phyloP scores from a whole-genome alignment of 768 basidiomycete species.

The Suillus cothurnatus region DNA sequence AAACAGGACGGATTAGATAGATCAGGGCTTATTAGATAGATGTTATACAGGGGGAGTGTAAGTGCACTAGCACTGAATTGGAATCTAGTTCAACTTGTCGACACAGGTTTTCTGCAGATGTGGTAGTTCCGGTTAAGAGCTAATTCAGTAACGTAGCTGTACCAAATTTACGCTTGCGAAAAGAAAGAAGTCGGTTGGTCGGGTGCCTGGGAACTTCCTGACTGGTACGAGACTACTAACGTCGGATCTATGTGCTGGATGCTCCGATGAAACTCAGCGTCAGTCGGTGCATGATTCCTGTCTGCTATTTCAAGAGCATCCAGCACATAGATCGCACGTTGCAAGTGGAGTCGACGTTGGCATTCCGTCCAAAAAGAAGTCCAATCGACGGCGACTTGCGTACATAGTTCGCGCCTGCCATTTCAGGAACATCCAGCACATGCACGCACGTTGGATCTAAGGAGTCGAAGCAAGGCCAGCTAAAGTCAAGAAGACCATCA shows the following conservation, averaged over 20 bases:
- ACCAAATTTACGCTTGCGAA: background rate
- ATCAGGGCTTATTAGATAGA: no score
- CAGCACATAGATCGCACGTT: no score
- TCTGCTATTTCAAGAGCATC: background rate
- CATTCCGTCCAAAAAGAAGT: no score
- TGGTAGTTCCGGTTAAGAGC: no score
- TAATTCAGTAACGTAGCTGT: background rate
- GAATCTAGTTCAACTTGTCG: no score
- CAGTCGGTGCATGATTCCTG: no score
- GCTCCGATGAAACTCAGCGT: background rate
- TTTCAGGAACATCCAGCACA: background rate
- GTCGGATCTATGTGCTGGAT: background rate
- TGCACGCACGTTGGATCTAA: background rate
- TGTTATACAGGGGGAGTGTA: no score
- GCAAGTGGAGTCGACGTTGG: no score
- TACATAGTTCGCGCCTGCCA: background rate
- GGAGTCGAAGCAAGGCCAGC: background rate
- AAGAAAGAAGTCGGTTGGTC: background rate
- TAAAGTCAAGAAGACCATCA: no score
- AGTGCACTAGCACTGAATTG: no score
- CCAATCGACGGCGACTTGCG: no score
- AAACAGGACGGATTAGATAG: background rate
- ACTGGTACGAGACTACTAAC: background rate
- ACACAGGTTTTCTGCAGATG: no score
- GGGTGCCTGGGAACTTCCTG: background rate